These are phyloP conservation scores for Penicillium coprophilum DNA, from an alignment of 495 filamentous ascomycete species.

Conservation along the genomic window DNA sequence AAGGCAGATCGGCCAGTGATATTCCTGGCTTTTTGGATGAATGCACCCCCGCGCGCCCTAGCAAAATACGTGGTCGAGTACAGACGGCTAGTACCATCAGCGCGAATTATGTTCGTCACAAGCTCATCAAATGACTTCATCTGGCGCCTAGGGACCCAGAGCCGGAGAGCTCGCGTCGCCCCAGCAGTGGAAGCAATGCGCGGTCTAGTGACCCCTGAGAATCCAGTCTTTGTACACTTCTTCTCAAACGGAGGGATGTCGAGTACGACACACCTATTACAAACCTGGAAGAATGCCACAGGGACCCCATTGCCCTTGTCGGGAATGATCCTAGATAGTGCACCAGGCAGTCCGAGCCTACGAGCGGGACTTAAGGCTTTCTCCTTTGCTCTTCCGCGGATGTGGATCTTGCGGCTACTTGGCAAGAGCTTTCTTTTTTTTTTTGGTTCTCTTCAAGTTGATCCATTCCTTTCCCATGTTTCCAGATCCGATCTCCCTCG, in stretches of 20 bases:
- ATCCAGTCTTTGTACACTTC: constrained; percentile 40
- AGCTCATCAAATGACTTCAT: constrained; percentile 41
- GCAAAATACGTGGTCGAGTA: constrained; percentile 44
- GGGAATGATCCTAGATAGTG: constrained; percentile 43
- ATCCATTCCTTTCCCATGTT: constrained; percentile 16
- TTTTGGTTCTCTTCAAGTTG: constrained; percentile 21
- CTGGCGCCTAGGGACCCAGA: constrained; percentile 20
- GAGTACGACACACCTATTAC: constrained; percentile 32
- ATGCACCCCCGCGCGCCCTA: constrained; percentile 38
- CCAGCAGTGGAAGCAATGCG: constrained; percentile 42
- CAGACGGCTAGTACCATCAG: constrained; percentile 32
- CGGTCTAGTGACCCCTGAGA: constrained; percentile 20
- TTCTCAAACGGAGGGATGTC: constrained; percentile 49
- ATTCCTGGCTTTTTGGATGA: constrained; percentile 48
- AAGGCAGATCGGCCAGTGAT: constrained; percentile 24
- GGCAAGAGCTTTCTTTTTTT: constrained; percentile 29
- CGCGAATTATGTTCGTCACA: constrained; percentile 44
- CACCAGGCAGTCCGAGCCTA: constrained; percentile 38
- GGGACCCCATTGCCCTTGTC: constrained; percentile 36
- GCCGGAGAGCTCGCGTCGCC: constrained; percentile 30
- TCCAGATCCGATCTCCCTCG: constrained; percentile 30
- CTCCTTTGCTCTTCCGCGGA: constrained; percentile 36
- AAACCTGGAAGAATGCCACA: constrained; percentile 31
- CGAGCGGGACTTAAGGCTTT: constrained; percentile 33
- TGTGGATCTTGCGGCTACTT: constrained; percentile 34